Conservation (phyloP, 371 early-diverging fungal genomes). For the Cokeromyces recurvatus region DNA sequence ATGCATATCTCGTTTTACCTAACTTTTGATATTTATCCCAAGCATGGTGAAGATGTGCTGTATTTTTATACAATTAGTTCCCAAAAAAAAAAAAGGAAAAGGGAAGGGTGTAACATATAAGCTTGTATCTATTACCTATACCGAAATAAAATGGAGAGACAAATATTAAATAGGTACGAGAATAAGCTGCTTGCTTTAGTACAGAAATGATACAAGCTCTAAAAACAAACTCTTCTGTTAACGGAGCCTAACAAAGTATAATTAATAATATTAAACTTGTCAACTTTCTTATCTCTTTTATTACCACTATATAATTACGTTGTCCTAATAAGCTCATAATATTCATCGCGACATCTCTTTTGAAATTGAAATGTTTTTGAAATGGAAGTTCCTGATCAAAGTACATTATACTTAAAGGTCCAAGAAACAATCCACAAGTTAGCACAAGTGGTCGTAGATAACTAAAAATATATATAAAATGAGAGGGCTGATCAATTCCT, state of each 20-base stretch:
- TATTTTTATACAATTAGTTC: neutral
- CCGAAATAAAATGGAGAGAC: slow-evolving; percentile 63
- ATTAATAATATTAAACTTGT: no score
- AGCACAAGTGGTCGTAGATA: slow-evolving; percentile 25
- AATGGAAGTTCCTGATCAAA: slow-evolving; percentile 35
- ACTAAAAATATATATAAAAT: neutral
- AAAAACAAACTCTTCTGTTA: slow-evolving; percentile 68
- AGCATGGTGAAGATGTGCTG: slow-evolving; percentile 57
- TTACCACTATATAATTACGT: slow-evolving; percentile 45
- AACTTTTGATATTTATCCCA: slow-evolving; percentile 42
- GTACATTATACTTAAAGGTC: slow-evolving; percentile 39
- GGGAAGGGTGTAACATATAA: no score
- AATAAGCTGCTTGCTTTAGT: slow-evolving; percentile 36
- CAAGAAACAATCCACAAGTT: slow-evolving; percentile 42
- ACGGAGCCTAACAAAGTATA: slow-evolving; percentile 51
- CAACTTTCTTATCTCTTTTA: no score
- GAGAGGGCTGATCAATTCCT: neutral
- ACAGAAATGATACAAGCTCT: slow-evolving; percentile 58
- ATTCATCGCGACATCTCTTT: slow-evolving; percentile 14
- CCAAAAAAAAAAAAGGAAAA: no score
- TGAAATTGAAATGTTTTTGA: slow-evolving; percentile 26
- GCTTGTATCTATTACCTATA: slow-evolving; percentile 41
- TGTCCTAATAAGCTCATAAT: slow-evolving; percentile 24
- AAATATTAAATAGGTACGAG: slow-evolving; percentile 35
- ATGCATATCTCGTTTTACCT: slow-evolving; percentile 28